A percentile compares a stretch with the other conserved stretches of the same genome.
These are phyloP conservation scores for Capsicum chinense DNA, from an alignment of 257 asterid genomes.

Conservation along the genomic window DNA sequence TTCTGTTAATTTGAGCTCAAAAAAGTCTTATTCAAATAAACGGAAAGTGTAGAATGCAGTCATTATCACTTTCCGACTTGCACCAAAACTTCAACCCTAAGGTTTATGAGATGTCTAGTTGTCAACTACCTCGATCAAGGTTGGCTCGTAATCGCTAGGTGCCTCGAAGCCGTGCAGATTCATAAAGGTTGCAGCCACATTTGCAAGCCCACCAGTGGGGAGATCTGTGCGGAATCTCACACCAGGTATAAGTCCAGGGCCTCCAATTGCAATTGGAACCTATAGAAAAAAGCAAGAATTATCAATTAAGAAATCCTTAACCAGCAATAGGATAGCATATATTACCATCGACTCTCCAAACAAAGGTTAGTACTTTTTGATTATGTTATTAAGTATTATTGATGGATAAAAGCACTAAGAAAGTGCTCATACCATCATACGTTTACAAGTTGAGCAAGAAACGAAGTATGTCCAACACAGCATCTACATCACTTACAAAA, in stretches of 20 bases:
- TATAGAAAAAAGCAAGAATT: slow-evolving; percentile 26
- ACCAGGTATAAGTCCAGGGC: slow-evolving; percentile 80
- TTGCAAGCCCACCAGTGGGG: slow-evolving; percentile 85
- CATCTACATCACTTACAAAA: neutral
- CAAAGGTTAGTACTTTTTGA: neutral
- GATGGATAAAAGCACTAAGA: neutral
- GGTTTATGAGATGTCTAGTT: slow-evolving; percentile 40
- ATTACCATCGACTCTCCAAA: neutral
- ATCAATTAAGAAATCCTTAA: neutral
- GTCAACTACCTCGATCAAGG: slow-evolving; percentile 82
- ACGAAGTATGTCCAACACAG: neutral
- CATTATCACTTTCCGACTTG: neutral
- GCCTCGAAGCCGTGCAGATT: slow-evolving; percentile 89
- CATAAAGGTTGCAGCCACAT: slow-evolving; percentile 93
- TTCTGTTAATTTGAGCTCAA: neutral
- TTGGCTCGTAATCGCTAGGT: slow-evolving; percentile 86
- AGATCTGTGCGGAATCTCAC: slow-evolving; percentile 82
- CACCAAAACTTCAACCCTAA: slow-evolving; percentile 30
- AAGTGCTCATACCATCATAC: neutral
- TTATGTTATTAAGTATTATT: neutral
- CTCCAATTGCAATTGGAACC: slow-evolving; percentile 98
- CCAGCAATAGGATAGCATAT: neutral
- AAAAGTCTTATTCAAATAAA: slow-evolving; percentile 23
- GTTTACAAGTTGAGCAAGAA: slow-evolving; percentile 13
- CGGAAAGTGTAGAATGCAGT: neutral